Conservation (phyloP, 148 eudicot genomes). For the Chenopodium album region DNA sequence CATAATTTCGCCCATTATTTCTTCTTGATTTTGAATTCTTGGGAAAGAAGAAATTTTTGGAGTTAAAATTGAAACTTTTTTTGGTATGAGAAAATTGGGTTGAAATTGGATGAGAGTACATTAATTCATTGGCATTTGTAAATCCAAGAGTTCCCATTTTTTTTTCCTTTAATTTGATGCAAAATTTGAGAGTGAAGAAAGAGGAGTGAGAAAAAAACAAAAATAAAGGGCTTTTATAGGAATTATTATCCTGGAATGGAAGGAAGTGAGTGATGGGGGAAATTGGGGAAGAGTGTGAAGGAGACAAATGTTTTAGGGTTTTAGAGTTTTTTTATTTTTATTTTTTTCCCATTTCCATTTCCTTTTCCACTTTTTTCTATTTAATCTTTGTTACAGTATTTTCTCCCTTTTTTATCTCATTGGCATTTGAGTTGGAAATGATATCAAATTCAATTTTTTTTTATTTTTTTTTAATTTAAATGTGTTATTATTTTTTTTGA, state of each 20-base stretch:
- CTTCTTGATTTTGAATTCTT: constrained; percentile 27
- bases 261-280: constrained; percentile 6
- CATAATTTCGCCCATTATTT: constrained; percentile 29
- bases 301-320: constrained; percentile 21
- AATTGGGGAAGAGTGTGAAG: neutral
- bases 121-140: constrained; percentile 32
- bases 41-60: constrained; percentile 31
- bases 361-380: neutral
- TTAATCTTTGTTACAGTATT: too few species aligned
- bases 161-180: neutral
- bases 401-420: too few species aligned
- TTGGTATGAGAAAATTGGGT: constrained; percentile 35
- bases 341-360: neutral
- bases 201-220: neutral
- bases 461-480: too few species aligned
- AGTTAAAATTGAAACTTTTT: constrained; percentile 31
- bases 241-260: neutral
- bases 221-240: neutral
- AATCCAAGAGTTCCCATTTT: constrained; percentile 29
- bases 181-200: neutral
- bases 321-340: neutral
- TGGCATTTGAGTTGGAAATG: too few species aligned
- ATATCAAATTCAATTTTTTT: too few species aligned
- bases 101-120: constrained; percentile 23
- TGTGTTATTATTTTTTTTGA: too few species aligned